Evolutionary conservation across 2,329 filamentous ascomycete species (phyloP).

Genomic region (Mycosphaerella arachidis): DNA sequence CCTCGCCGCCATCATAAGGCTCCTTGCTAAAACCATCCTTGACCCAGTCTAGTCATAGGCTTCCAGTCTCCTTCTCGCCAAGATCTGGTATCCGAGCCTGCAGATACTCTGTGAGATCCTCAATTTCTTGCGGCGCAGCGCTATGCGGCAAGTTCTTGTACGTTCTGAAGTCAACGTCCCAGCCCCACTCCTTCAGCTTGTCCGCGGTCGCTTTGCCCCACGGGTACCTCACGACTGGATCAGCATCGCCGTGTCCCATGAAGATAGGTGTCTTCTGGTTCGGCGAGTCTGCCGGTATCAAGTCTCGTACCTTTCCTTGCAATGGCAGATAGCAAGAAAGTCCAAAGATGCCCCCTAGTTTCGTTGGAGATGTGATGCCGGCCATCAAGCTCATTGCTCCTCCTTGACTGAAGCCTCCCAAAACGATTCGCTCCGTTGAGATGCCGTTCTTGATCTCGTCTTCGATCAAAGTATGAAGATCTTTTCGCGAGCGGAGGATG

Average conservation of each 20-base stretch:
- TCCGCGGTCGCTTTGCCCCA: slow-evolving; percentile 67
- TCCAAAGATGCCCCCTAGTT: slow-evolving; percentile 83
- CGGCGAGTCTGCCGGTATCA: slow-evolving; percentile 48
- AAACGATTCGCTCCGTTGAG: slow-evolving; percentile 72
- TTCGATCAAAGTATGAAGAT: slow-evolving; percentile 75
- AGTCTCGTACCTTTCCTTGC: slow-evolving; percentile 57
- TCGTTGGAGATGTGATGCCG: slow-evolving; percentile 67
- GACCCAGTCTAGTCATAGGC: slow-evolving; percentile 25
- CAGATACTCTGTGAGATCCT: slow-evolving; percentile 69
- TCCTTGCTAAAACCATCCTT: slow-evolving; percentile 17
- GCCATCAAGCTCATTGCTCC: slow-evolving; percentile 81
- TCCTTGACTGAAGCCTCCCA: slow-evolving; percentile 83
- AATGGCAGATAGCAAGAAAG: slow-evolving; percentile 79
- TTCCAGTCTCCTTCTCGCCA: slow-evolving; percentile 31
- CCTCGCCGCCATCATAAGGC: slow-evolving; percentile 30
- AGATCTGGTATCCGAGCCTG: slow-evolving; percentile 49
- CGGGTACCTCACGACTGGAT: slow-evolving; percentile 65
- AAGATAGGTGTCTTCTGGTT: slow-evolving; percentile 69
- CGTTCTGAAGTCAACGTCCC: slow-evolving; percentile 68
- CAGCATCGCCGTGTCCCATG: slow-evolving; percentile 79
- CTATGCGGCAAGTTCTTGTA: slow-evolving; percentile 76
- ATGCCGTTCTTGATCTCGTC: slow-evolving; percentile 77
- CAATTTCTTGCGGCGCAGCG: slow-evolving; percentile 71
- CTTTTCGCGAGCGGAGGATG: slow-evolving; percentile 66
- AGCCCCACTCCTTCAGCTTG: slow-evolving; percentile 63